phyloP scores from a whole-genome alignment of 2,329 filamentous ascomycete genomes.

The Erysiphe pulchra region DNA sequence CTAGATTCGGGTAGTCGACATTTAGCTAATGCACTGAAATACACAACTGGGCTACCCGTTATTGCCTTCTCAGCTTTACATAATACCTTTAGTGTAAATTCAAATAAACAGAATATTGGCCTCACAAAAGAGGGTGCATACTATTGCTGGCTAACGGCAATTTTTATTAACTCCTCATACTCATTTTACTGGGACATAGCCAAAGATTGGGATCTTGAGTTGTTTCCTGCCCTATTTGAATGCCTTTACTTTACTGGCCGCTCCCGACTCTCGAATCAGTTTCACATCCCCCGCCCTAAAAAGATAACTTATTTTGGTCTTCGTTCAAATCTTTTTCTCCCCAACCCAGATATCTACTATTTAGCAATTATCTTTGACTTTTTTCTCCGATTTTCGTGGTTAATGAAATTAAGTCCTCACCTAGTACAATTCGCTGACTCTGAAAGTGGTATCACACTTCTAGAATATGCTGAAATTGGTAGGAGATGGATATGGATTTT shows the following conservation, averaged over 20 bases:
- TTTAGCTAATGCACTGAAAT: constrained; percentile 83
- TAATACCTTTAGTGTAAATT: background rate
- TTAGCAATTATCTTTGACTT: constrained; percentile 54
- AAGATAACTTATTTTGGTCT: constrained; percentile 24
- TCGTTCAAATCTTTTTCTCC: constrained; percentile 47
- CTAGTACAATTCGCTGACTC: constrained; percentile 66
- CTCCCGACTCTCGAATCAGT: background rate
- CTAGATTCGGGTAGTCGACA: constrained; percentile 62
- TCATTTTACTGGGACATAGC: constrained; percentile 98
- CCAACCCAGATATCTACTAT: constrained; percentile 56
- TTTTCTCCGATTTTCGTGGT: constrained; percentile 70
- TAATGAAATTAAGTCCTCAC: constrained; percentile 60
- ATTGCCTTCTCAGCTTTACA: constrained; percentile 51
- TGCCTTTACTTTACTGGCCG: constrained; percentile 12
- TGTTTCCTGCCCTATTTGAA: constrained; percentile 35
- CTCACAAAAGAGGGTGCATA: constrained; percentile 18
- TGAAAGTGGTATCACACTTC: constrained; percentile 67
- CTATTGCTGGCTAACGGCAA: constrained; percentile 41
- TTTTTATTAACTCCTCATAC: constrained; percentile 66
- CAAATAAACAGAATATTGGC: constrained; percentile 29
- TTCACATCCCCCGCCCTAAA: constrained; percentile 37
- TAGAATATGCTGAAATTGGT: constrained; percentile 68
- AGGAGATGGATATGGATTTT: constrained; percentile 95
- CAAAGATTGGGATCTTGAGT: constrained; percentile 85
- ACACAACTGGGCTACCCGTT: constrained; percentile 80